Conservation (phyloP, 2,329 filamentous ascomycete species). For the Pseudogymnoascus sp. region DNA sequence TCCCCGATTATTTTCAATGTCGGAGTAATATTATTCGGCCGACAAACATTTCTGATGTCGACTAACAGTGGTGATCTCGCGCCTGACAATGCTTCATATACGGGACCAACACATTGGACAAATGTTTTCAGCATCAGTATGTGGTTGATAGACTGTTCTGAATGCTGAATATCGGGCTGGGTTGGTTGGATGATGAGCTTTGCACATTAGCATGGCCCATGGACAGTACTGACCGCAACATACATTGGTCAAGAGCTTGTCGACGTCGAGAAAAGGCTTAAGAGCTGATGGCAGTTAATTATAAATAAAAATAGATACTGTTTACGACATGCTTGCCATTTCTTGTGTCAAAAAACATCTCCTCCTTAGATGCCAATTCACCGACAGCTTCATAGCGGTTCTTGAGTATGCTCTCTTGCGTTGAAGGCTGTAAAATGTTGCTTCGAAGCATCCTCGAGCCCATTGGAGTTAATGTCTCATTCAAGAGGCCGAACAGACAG, state of each 20-base stretch:
- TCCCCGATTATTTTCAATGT: conserved; percentile 60
- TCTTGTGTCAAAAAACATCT: conserved; percentile 73
- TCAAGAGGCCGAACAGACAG: conserved; percentile 77
- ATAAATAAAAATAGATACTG: not conserved
- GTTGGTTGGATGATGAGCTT: conserved; percentile 72
- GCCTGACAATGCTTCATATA: conserved; percentile 62
- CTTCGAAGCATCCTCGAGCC: conserved; percentile 75
- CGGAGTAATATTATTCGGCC: conserved; percentile 51
- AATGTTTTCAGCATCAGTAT: conserved; percentile 84
- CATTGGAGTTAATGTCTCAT: conserved; percentile 83
- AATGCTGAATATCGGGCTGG: conserved; percentile 57
- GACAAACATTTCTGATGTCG: conserved; percentile 65
- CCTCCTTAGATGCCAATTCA: conserved; percentile 74
- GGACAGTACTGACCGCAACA: conserved; percentile 17
- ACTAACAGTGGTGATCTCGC: conserved; percentile 58
- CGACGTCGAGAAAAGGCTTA: conserved; percentile 69
- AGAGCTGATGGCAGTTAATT: conserved; percentile 44
- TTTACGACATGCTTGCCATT: conserved; percentile 43
- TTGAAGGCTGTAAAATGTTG: conserved; percentile 85
- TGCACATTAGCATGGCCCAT: conserved; percentile 18
- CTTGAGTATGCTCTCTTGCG: conserved; percentile 57
- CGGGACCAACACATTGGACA: conserved; percentile 56
- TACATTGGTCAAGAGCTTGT: conserved; percentile 72
- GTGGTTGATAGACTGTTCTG: conserved; percentile 78
- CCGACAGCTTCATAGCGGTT: conserved; percentile 76